Evolutionary conservation across 257 asterid genomes (phyloP).

Genomic region (Euphrasia confusa): DNA sequence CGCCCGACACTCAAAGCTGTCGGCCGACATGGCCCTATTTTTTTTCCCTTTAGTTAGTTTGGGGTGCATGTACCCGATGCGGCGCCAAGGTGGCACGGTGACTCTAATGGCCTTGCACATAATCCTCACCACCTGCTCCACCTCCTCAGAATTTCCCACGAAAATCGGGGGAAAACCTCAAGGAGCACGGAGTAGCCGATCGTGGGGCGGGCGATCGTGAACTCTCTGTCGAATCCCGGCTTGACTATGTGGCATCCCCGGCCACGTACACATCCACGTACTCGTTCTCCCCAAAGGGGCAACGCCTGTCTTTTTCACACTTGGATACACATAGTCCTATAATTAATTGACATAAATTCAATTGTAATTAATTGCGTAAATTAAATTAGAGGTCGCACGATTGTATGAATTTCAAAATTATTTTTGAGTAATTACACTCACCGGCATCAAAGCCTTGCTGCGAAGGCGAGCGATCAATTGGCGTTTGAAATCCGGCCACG

Average conservation of each 20-base stretch:
- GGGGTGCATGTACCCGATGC: constrained; percentile 46
- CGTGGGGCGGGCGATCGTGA: constrained; percentile 57
- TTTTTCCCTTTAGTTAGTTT: too few relatives aligned
- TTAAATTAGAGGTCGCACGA: too few relatives aligned
- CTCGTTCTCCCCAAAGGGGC: constrained; percentile 45
- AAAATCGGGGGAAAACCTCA: constrained; percentile 35
- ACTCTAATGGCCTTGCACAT: constrained; percentile 50
- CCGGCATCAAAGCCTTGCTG: constrained; percentile 40
- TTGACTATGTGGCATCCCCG: constrained; percentile 47
- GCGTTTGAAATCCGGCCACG: constrained; percentile 26
- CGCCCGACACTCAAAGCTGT: too few relatives aligned
- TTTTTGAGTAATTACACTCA: constrained; percentile 23
- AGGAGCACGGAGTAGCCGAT: constrained; percentile 35
- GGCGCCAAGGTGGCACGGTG: constrained; percentile 72
- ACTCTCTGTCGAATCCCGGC: constrained; percentile 40
- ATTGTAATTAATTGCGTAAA: too few relatives aligned
- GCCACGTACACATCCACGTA: constrained; percentile 41
- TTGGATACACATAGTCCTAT: constrained; percentile 69
- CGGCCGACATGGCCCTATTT: too few relatives aligned
- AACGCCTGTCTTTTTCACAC: constrained; percentile 46
- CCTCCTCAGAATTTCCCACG: constrained; percentile 38
- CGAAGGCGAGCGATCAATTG: constrained; percentile 35
- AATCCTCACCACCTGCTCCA: constrained; percentile 44
- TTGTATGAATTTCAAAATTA: too few relatives aligned
- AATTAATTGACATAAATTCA: not conserved